These are phyloP conservation scores for Starmerella vaccinii DNA, from an alignment of 805 yeast species.

Conservation along the genomic window DNA sequence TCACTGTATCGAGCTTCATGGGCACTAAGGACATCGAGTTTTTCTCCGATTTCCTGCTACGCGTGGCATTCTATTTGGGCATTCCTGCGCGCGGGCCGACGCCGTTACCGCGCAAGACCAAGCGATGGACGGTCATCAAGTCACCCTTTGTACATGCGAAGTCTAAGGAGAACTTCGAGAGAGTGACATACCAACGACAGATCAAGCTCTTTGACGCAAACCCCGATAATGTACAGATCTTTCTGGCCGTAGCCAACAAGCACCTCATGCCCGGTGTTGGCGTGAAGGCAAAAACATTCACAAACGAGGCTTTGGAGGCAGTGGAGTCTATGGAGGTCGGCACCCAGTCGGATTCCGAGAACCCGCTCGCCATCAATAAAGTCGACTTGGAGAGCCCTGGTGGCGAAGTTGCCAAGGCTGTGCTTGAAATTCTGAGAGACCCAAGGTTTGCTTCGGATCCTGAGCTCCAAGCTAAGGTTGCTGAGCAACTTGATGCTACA, in stretches of 20 bases:
- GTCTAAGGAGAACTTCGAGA: conserved; percentile 85
- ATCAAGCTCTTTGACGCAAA: conserved; percentile 75
- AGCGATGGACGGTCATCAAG: conserved; percentile 86
- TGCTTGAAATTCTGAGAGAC: conserved; percentile 57
- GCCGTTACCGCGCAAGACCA: conserved; percentile 57
- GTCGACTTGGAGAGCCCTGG: conserved; percentile 27
- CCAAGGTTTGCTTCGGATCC: conserved; percentile 32
- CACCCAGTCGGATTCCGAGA: conserved; percentile 20
- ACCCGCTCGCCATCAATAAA: conserved; percentile 25
- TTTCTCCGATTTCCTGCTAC: conserved; percentile 71
- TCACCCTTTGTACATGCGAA: conserved; percentile 93
- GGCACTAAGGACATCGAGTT: conserved; percentile 61
- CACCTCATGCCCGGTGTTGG: conserved; percentile 75
- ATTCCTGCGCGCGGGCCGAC: conserved; percentile 73
- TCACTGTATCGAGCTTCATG: conserved; percentile 57
- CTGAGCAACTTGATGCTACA: conserved; percentile 11
- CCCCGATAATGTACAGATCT: conserved; percentile 71
- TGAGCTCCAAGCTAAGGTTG: conserved; percentile 7
- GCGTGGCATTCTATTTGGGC: conserved; percentile 84
- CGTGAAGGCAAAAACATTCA: conserved; percentile 59
- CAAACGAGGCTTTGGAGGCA: conserved; percentile 42
- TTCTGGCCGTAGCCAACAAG: conserved; percentile 68
- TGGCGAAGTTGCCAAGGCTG: conserved; percentile 53
- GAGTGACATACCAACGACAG: conserved; percentile 68
- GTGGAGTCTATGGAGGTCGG: conserved; percentile 25